A percentile compares a stretch with the other conserved stretches of the same genome.
Evolutionary conservation across 768 basidiomycete genomes (phyloP).

Genomic region (Xerocomellus dryophilus): DNA sequence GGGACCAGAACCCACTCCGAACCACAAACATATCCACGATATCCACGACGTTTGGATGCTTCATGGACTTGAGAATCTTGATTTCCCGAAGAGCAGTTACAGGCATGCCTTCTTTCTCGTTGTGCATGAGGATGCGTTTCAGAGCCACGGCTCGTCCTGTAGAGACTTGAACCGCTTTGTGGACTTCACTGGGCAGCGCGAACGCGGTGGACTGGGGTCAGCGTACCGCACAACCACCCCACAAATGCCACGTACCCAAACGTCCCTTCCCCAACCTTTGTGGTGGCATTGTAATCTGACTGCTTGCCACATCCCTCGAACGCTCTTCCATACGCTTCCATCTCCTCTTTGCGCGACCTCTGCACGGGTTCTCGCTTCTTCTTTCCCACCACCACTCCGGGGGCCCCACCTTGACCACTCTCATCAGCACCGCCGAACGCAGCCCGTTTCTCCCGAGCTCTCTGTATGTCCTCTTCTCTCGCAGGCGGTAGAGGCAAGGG

Average conservation of each 20-base stretch:
- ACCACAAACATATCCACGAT: conserved; percentile 93
- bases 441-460: conserved; percentile 27
- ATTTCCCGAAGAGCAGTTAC: conserved; percentile 96
- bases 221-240: background rate
- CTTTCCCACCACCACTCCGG: conserved; percentile 3
- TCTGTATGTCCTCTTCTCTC: conserved; percentile 24
- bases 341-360: conserved; percentile 62
- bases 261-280: conserved; percentile 94
- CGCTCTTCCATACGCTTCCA: conserved; percentile 59
- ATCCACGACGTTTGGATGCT: conserved; percentile 82
- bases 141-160: conserved; percentile 72
- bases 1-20: conserved; percentile 49
- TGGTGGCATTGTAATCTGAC: conserved; percentile 73
- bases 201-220: conserved; percentile 10
- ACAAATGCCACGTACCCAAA: conserved; percentile 70
- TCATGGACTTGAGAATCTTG: conserved; percentile 88
- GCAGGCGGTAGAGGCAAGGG: conserved; percentile 35
- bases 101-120: conserved; percentile 95
- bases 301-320: conserved; percentile 73
- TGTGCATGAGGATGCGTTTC: conserved; percentile 95
- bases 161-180: conserved; percentile 71
- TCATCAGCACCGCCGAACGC: conserved; percentile 6
- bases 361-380: conserved; percentile 44
- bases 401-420: conserved; percentile 1
- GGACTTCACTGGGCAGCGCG: conserved; percentile 66